Evolutionary conservation across 108 stramenopile species (phyloP).

Genomic region (Bacterosira constricta): DNA sequence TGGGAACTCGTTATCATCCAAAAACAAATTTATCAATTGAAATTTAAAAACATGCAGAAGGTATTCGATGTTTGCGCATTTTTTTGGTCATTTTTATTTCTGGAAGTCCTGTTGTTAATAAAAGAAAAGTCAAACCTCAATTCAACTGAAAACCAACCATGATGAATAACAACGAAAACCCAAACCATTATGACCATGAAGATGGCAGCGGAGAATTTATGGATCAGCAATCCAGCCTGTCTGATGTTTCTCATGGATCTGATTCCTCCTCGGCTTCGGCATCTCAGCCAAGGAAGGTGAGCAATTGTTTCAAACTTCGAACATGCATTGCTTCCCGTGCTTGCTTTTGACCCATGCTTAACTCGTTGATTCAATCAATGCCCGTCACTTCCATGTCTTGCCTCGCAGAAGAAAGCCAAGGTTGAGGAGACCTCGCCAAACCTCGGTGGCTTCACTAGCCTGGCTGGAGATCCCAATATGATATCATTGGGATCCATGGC

Average conservation of each 20-base stretch:
- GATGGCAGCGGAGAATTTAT: not conserved
- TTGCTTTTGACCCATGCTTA: no score
- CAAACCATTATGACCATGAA: not conserved
- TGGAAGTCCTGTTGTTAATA: no score
- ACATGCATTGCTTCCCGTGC: not conserved
- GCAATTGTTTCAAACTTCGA: not conserved
- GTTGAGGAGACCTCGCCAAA: constrained; percentile 1
- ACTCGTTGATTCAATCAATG: not conserved
- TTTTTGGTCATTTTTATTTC: no score
- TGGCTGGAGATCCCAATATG: constrained; percentile 1
- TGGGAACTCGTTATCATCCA: no score
- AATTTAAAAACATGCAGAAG: no score
- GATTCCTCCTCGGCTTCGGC: not conserved
- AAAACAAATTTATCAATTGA: no score
- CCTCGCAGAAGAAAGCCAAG: not conserved
- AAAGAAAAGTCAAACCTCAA: no score
- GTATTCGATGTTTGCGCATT: no score
- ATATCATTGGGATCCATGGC: not conserved
- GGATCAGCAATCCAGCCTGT: not conserved
- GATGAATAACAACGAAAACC: not conserved
- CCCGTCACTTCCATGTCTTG: not conserved
- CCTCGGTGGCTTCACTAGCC: not conserved
- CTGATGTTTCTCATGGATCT: not conserved
- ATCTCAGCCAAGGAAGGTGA: not conserved
- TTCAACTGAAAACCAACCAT: no score